phyloP scores from a whole-genome alignment of 2,329 filamentous ascomycete genomes.

The Botrytis porri region DNA sequence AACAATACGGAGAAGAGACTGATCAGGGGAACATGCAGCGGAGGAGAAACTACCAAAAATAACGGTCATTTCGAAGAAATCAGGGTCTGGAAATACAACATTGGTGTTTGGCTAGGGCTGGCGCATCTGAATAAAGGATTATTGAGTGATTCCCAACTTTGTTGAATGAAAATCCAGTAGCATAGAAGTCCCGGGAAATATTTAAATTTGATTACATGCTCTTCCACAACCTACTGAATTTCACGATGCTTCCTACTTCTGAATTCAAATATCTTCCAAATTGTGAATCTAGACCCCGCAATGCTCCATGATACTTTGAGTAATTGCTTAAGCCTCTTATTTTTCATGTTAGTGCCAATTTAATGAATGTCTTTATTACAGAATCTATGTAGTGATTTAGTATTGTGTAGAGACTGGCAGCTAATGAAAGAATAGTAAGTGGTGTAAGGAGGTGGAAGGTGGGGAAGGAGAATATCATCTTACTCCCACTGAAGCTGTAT shows the following conservation, averaged over 20 bases:
- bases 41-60: not conserved
- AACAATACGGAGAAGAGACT: not conserved
- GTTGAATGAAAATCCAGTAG: not conserved
- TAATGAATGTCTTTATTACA: not conserved
- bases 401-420: not conserved
- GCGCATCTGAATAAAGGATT: slow-evolving; percentile 4
- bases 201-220: not conserved
- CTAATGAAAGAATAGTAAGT: not conserved
- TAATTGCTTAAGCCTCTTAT: not conserved
- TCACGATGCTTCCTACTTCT: not conserved
- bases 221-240: not conserved
- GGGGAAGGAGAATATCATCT: not conserved
- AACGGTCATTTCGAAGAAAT: not conserved
- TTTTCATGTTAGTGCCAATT: accelerated
- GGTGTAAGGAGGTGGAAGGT: not conserved
- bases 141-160: not conserved
- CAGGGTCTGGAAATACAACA: not conserved
- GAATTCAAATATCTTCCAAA: too few relatives aligned
- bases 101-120: not conserved
- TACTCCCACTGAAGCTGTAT: not conserved
- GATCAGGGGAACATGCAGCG: not conserved
- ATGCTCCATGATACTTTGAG: not conserved
- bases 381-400: not conserved
- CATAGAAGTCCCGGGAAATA: not conserved
- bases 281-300: not conserved